Evolutionary conservation across 441 rosid species (phyloP).

Genomic region (Manihot esculenta): DNA sequence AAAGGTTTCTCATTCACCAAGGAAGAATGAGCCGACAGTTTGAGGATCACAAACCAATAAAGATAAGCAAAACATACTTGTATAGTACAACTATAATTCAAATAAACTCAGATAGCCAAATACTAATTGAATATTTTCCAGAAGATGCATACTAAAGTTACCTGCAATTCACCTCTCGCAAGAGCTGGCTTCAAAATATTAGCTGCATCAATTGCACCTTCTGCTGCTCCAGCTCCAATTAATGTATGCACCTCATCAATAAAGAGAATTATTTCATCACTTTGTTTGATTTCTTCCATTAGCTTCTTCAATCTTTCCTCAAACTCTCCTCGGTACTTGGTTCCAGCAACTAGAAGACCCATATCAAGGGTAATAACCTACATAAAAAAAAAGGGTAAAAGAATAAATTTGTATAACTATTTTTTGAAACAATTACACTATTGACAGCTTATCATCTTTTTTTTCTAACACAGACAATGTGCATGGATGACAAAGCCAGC

Average conservation of each 20-base stretch:
- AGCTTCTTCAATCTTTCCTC: conserved; percentile 50
- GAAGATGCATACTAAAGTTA: conserved; percentile 16
- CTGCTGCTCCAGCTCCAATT: conserved; percentile 54
- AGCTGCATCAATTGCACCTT: conserved; percentile 55
- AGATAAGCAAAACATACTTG: not conserved
- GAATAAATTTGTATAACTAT: not conserved
- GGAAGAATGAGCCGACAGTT: not conserved
- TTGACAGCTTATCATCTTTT: not conserved
- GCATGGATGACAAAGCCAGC: not conserved
- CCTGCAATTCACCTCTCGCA: conserved; percentile 60
- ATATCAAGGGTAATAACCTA: conserved; percentile 53
- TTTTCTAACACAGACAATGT: not conserved
- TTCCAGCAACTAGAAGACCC: conserved; percentile 57
- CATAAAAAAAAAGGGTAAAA: not conserved
- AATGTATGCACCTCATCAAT: conserved; percentile 62
- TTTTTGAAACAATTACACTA: not conserved
- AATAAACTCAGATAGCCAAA: not conserved
- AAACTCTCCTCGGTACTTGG: conserved; percentile 53
- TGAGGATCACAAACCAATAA: not conserved
- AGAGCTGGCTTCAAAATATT: conserved; percentile 60
- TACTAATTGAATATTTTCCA: not conserved
- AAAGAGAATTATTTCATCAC: conserved; percentile 52
- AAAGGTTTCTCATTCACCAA: not conserved
- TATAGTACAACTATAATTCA: not conserved
- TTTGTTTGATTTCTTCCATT: conserved; percentile 54